Evolutionary conservation across 129 eudicot species (phyloP), one percentile per base, ranked within the genome.

Genomic region (Ambrosia trifida): DNA sequence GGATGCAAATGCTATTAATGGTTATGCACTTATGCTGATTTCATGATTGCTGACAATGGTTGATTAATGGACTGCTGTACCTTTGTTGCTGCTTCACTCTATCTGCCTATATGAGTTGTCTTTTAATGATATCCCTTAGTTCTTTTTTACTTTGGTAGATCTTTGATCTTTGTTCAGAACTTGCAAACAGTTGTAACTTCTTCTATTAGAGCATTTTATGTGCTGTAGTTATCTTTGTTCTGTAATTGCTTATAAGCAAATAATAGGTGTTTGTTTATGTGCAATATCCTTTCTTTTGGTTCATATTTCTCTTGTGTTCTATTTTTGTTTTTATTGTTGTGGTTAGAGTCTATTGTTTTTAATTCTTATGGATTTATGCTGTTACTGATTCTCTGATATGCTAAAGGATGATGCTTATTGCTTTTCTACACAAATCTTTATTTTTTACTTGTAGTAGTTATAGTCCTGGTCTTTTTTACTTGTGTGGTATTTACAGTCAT

Each of bases 1-100:
- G 89, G 97, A 82, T 80, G 91, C 87, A 84, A 83, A 82, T 88
- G 90, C 89, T 79, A 83, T 91, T 85, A 77, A 85, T 91, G 95
- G 86, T 91, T 84, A 74, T 85, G 96, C 85, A 24, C 28, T 24
- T 24, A 24, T 24, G 28, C 28, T 87, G 97, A 85, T 90, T 83
- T 78, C 86, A 71, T 91, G 91, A 78, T 87, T 86, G 86, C 84
- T 81, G 91, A 85, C 81, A 78, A 59, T 91, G 84, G 91, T 88
- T 91, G 97, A 87, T 85, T 73, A 78, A 73, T 84, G 90, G 97
- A 84, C 85, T 88, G 86, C 85, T 88, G 85, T 83, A 79, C 86
- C 83, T 82, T 84, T 90, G 88, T 87, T 86, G 91, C 89, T 90
- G 97, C 91, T 85, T 80, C 89, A 75, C 57, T 76, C 85, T 87